Evolutionary conservation across 2,329 filamentous ascomycete genomes (phyloP).

Genomic region (Paramyrothecium sp.): DNA sequence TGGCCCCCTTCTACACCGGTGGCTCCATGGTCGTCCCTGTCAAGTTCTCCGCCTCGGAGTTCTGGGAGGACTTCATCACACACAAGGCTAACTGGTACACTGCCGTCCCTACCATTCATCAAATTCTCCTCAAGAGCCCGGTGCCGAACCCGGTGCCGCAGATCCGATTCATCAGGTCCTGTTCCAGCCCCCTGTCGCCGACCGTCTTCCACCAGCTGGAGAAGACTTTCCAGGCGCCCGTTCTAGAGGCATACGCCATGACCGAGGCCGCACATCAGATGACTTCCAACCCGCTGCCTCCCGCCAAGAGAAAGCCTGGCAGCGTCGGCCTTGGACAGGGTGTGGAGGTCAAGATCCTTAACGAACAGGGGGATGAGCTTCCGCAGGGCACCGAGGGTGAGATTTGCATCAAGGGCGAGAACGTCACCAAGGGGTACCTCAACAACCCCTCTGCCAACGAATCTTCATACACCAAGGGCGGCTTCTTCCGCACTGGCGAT

Average conservation of each 20-base stretch:
- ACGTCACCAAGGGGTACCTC: conserved; percentile 81
- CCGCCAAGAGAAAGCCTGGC: conserved; percentile 72
- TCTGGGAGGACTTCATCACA: conserved; percentile 75
- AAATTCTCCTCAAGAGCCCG: conserved; percentile 77
- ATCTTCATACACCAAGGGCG: conserved; percentile 68
- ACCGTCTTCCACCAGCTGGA: conserved; percentile 81
- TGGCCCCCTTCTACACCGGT: conserved; percentile 72
- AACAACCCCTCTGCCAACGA: conserved; percentile 79
- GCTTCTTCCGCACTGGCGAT: conserved; percentile 86
- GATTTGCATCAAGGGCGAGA: conserved; percentile 79
- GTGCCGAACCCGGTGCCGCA: conserved; percentile 64
- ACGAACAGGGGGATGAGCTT: conserved; percentile 66
- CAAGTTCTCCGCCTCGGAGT: conserved; percentile 79
- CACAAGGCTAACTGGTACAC: conserved; percentile 89
- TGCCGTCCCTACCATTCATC: conserved; percentile 89
- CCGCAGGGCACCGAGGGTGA: conserved; percentile 71
- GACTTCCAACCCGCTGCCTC: conserved; percentile 73
- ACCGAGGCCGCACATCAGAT: conserved; percentile 86
- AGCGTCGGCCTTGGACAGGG: conserved; percentile 82
- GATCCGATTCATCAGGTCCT: conserved; percentile 86
- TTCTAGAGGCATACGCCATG: conserved; percentile 90
- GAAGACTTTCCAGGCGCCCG: conserved; percentile 71
- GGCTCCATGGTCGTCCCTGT: conserved; percentile 77
- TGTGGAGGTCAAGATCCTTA: conserved; percentile 76
- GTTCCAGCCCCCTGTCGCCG: conserved; percentile 79